phyloP scores from a whole-genome alignment of 2,329 filamentous ascomycete genomes.

The Epichloe baconii region DNA sequence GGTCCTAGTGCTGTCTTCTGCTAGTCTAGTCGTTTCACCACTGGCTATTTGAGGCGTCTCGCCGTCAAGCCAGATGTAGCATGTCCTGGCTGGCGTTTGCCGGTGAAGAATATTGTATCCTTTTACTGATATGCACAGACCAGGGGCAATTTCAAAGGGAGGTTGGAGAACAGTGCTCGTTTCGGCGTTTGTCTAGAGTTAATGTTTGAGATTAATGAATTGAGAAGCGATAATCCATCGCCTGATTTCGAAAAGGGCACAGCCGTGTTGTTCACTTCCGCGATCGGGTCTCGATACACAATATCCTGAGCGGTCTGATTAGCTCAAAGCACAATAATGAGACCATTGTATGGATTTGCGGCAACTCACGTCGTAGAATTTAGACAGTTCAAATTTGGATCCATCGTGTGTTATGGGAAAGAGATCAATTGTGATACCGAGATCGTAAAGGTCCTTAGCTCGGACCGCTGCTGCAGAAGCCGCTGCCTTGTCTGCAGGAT shows the following conservation, averaged over 20 bases:
- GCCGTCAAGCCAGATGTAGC: slow-evolving; percentile 79
- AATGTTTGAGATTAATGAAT: slow-evolving; percentile 72
- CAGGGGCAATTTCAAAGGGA: slow-evolving; percentile 82
- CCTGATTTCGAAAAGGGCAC: slow-evolving; percentile 53
- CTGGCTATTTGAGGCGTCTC: slow-evolving; percentile 71
- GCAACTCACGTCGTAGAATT: slow-evolving; percentile 73
- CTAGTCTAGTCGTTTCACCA: slow-evolving; percentile 59
- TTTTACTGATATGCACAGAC: slow-evolving; percentile 77
- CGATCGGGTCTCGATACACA: slow-evolving; percentile 65
- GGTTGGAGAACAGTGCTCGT: slow-evolving; percentile 69
- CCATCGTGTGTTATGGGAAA: slow-evolving; percentile 71
- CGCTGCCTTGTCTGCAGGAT: slow-evolving; percentile 56
- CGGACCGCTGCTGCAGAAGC: slow-evolving; percentile 69
- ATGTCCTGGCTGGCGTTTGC: slow-evolving; percentile 68
- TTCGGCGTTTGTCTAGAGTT: slow-evolving; percentile 83
- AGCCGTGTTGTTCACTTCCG: slow-evolving; percentile 44
- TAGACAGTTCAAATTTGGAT: slow-evolving; percentile 63
- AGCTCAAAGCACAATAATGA: not conserved
- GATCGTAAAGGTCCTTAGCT: slow-evolving; percentile 88
- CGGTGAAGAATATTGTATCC: slow-evolving; percentile 83
- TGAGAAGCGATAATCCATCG: slow-evolving; percentile 67
- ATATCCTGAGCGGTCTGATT: slow-evolving; percentile 50
- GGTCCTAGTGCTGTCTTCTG: slow-evolving; percentile 62
- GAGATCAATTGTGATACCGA: slow-evolving; percentile 81
- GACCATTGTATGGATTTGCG: not conserved